Base-by-base conservation (phyloP, 2,329 filamentous ascomycete species). In the Penicillium psychrosexuale region DNA sequence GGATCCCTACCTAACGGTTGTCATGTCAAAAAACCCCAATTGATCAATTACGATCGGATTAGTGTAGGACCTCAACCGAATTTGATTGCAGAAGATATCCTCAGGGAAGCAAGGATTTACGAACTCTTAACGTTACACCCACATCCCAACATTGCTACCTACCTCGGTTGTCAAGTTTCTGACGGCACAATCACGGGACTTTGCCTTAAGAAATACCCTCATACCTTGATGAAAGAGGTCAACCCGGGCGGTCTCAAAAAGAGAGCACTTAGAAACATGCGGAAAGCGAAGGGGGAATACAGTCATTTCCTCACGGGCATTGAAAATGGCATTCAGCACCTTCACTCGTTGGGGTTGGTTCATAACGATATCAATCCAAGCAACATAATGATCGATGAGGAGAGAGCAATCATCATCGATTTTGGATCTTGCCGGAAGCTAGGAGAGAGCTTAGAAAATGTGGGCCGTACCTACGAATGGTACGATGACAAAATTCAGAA, bases 291-390 rank as follows among this genome's bases (percentile, higher is more conserved):
- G 2, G 15, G 22, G 15, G 43, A 45, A 30, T 45, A 45, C 13
- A 24, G 28, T 11, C 4, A 3, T 45, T 12, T 22, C 15, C 17
- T 45, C 6, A 8, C 17, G 58, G 38, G 73, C 46, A 33, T 57
- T 34, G 24, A 45, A 28, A 34, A 27, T 38, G 91, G 91, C 17
- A 80, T 96, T 30, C 84, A 85, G 59, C 90, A 96, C 71, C 78
- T 96, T 11, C 91, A 96, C 73, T 84, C 83, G 36, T 80, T 96
- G 39, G 86, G 90, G 49, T 94, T 96, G 67, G 91, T 96, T 4
- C 91, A 96, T 72, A 88, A 92, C 48, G 91, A 96, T 66, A 84
- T 96, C 65, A 96, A 96, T 71, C 91, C 91, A 0, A 91, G 95
- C 65, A 96, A 96, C 62, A 95, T 96, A 48, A 79, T 96, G 2